phyloP scores from a whole-genome alignment of 192 early-diverging fungal genomes.

The Umbelopsis sp. region DNA sequence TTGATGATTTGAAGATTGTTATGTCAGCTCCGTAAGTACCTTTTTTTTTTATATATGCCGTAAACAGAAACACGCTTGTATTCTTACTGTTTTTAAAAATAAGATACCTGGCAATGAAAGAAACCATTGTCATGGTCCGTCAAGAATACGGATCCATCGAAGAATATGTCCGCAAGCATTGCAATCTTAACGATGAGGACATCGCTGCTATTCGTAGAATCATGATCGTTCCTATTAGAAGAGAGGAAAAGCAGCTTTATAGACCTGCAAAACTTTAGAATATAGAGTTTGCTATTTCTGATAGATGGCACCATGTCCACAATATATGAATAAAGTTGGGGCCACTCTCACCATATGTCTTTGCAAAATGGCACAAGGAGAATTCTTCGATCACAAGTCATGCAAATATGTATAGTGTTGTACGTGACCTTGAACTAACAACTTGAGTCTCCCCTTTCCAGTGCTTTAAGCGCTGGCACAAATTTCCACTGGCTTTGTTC shows the following conservation, averaged over 20 bases:
- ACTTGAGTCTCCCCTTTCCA: too few relatives aligned
- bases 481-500: neutral
- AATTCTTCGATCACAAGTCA: too few relatives aligned
- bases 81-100: neutral
- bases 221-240: constrained; percentile 46
- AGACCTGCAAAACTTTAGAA: constrained; percentile 12
- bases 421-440: too few relatives aligned
- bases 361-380: too few relatives aligned
- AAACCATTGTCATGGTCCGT: constrained; percentile 44
- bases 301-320: neutral
- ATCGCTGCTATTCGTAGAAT: constrained; percentile 42
- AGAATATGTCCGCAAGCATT: constrained; percentile 44
- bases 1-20: constrained; percentile 40
- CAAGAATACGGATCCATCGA: constrained; percentile 52
- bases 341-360: too few relatives aligned
- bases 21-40: constrained; percentile 36
- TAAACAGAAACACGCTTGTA: neutral
- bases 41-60: neutral
- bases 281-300: neutral
- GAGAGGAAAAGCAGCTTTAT: constrained; percentile 38
- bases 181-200: constrained; percentile 43
- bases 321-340: neutral
- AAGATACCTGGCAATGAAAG: constrained; percentile 38
- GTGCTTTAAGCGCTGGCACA: neutral
- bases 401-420: too few relatives aligned